phyloP scores from a whole-genome alignment of 2,329 filamentous ascomycete genomes.

The Pyrenophora tritici-repentis region DNA sequence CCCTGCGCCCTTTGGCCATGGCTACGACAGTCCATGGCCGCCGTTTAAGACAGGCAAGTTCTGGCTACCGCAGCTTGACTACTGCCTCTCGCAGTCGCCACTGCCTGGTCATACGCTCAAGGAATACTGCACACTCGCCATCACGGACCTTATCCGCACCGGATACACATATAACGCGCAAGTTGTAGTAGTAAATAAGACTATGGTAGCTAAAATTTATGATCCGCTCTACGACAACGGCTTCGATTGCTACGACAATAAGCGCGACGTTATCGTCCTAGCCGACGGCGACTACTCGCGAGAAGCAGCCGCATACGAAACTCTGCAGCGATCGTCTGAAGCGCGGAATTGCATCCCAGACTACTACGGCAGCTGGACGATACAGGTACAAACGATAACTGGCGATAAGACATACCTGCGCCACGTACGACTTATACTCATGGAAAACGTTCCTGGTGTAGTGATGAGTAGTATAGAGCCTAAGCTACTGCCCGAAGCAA shows the following conservation, averaged over 20 bases:
- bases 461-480: background rate
- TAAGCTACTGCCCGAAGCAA: background rate
- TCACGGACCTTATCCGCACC: constrained; percentile 3
- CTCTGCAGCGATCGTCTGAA: background rate
- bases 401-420: background rate
- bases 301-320: constrained; percentile 5
- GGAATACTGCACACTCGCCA: background rate
- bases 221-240: constrained; percentile 10
- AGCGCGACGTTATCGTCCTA: constrained; percentile 3
- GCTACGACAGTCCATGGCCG: background rate
- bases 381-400: background rate
- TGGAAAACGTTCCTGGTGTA: background rate
- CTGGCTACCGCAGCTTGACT: constrained; percentile 2
- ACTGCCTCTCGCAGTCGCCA: constrained; percentile 1
- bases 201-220: constrained; percentile 11
- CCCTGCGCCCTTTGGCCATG: constrained; percentile 4
- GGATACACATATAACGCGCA: constrained; percentile 6
- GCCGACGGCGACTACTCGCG: constrained; percentile 9
- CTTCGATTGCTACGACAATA: background rate
- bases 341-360: background rate
- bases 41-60: background rate
- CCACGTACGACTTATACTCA: constrained; percentile 9
- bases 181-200: constrained; percentile 1
- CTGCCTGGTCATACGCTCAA: background rate
- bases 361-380: constrained; percentile 8